Evolutionary conservation across 23 red algal genomes (phyloP), one percentile per base, ranked within the genome.

Genomic region (Pyropia yezoensis): DNA sequence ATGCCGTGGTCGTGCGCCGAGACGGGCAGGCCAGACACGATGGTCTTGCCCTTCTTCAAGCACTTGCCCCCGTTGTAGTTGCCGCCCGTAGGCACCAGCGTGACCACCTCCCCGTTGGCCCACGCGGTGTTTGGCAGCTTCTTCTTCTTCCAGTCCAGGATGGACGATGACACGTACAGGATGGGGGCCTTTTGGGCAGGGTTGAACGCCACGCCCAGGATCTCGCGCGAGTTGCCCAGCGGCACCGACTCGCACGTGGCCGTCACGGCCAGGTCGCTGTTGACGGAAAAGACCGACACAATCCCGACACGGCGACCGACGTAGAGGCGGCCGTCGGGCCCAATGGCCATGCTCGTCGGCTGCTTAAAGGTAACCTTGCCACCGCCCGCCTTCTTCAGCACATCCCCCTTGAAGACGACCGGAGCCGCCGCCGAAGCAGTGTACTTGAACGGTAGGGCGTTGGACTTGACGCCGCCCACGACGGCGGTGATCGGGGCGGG

Each of bases 1-100:
- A 87, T 72, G 53, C 70, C 74, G 57, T 87, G 82, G 54, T 87
- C 82, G 63, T 87, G 70, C 15, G 75, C 76, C 30, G 70, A 76
- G 28, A 87, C 82, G 20, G 82, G 70, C 47, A 76, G 30, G 7
- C 82, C 82, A 20, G 65, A 57, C 30, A 82, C 29, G 14, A 82
- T 68, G 13, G 67, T 82, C 49, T 53, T 32, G 24, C 70, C 78
- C 50, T 68, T 66, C 53, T 65, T 65, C 33, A 82, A 57, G 55
- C 78, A 82, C 27, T 50, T 49, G 39, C 32, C 65, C 11, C 33
- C 23, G 17, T 52, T 72, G 57, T 62, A 50, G 49, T 82, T 66
- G 55, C 55, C 55, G 55, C 19, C 55, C 21, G 19, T 27, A 15
- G 25, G 21, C 21, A 21, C 55, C 67, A 84, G 67, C 1, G 79